Evolutionary conservation across 2,329 filamentous ascomycete genomes (phyloP), one percentile per base, ranked within the genome.

Genomic region (Biscogniauxia mediterranea): DNA sequence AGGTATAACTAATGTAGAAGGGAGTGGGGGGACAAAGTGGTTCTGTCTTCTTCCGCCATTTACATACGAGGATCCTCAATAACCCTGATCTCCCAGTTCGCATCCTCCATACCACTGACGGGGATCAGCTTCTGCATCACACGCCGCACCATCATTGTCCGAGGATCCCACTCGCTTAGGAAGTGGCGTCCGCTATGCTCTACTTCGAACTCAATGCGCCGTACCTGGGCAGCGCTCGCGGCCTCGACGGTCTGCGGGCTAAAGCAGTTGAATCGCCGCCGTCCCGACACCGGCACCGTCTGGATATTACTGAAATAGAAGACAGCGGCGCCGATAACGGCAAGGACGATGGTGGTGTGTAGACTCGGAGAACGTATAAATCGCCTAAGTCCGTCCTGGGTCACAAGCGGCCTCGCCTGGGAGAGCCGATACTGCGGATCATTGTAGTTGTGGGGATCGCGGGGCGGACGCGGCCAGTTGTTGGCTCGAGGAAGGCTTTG

Each of bases 301-400:
- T 94, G 88, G 51, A 91, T 78, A 71, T 93, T 89, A 71, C 78
- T 81, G 59, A 87, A 79, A 78, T 92, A 93, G 72, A 92, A 87
- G 8, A 72, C 71, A 1, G 80, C 69, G 3, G 82, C 84, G 52
- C 76, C 79, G n/a, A 74, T 69, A 17, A 79, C 72, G 26, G 78
- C 77, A 15, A 78, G 62, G 0, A 77, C 65, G 17, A 81, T 71
- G 15, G 84, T 74, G 26, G 77, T 68, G 59, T 76, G 74, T 52
- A 79, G 78, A 56, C 69, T 74, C 23, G 74, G 74, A 60, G 74
- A 76, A 46, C 74, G 73, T 25, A 71, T 59, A 52, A 76, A 64
- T 4, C 69, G 68, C 53, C 64, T 58, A 15, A 80, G 54, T n/a
- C 75, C 69, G 25, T 73, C 69, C 20, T 66, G 61, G 0, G 76